Conservation (phyloP, 805 yeast species). For the Scheffersomyces ergatensis region DNA sequence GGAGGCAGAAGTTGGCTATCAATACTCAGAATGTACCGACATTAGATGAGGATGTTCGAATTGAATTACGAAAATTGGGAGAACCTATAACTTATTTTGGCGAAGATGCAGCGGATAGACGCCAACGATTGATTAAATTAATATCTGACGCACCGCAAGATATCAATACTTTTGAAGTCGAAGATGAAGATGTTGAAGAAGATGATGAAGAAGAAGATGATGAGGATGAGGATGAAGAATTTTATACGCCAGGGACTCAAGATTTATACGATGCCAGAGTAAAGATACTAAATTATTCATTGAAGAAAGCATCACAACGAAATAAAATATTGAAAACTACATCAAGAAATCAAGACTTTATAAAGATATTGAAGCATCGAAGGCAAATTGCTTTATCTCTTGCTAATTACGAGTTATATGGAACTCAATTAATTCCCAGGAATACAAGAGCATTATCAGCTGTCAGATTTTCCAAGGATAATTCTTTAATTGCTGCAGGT, state of each 20-base stretch:
- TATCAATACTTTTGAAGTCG: constrained; percentile 9
- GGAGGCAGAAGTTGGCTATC: not conserved
- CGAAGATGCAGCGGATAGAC: constrained; percentile 59
- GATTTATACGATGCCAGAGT: constrained; percentile 53
- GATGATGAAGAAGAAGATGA: constrained; percentile 27
- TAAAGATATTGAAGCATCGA: constrained; percentile 45
- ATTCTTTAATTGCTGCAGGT: constrained; percentile 53
- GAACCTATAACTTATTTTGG: constrained; percentile 58
- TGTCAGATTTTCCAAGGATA: constrained; percentile 44
- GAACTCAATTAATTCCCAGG: constrained; percentile 61
- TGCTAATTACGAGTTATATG: constrained; percentile 43
- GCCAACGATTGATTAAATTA: constrained; percentile 54
- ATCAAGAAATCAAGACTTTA: constrained; percentile 31
- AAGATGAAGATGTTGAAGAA: constrained; percentile 10
- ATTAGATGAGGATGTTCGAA: constrained; percentile 60
- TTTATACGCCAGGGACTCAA: constrained; percentile 74
- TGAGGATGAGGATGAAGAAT: constrained; percentile 70
- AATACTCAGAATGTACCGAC: constrained; percentile 47
- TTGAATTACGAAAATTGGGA: constrained; percentile 43
- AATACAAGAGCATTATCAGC: constrained; percentile 68
- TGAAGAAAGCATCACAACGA: constrained; percentile 44
- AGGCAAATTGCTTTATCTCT: constrained; percentile 37
- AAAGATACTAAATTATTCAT: constrained; percentile 50
- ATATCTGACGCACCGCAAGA: constrained; percentile 29
- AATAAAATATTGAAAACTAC: constrained; percentile 27